Percentiles rank a stretch among this genome's conserved stretches.
phyloP scores from a whole-genome alignment of 1,284 basidiomycete species.

The Apiotrichum mycotoxinovorans region DNA sequence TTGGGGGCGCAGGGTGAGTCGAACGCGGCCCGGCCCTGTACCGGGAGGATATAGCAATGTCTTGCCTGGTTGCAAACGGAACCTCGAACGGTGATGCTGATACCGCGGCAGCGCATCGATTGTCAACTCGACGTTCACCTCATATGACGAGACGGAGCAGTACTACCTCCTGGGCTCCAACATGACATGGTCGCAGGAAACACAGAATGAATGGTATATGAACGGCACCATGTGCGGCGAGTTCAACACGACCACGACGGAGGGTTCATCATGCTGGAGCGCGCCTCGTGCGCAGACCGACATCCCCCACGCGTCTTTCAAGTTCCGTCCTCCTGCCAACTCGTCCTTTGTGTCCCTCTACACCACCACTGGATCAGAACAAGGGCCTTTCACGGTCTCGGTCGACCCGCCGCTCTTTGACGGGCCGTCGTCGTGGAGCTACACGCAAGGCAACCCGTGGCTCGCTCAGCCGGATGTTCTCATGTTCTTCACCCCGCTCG shows the following conservation, averaged over 20 bases:
- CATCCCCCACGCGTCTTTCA: not conserved
- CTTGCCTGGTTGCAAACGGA: not conserved
- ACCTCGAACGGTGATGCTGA: not conserved
- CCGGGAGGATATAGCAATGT: no score
- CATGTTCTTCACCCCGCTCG: slow-evolving; percentile 3
- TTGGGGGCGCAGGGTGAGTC: not conserved
- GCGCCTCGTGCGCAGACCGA: not conserved
- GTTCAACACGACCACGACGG: not conserved
- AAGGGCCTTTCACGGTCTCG: not conserved
- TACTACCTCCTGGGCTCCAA: not conserved
- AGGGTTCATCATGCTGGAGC: not conserved
- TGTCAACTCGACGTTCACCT: not conserved
- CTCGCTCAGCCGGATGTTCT: not conserved
- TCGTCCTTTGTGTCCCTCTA: not conserved
- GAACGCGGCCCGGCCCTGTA: no score
- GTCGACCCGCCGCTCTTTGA: slow-evolving; percentile 1
- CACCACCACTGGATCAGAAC: not conserved
- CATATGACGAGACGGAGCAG: not conserved
- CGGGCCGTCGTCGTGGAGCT: not conserved
- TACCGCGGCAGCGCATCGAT: not conserved
- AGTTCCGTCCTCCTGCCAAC: not conserved
- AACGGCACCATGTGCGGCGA: not conserved
- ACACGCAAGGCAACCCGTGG: not conserved
- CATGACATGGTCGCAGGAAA: slow-evolving; percentile 1
- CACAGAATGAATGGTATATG: not conserved